Base-by-base conservation (phyloP, 2,329 filamentous ascomycete species). In the Hypoxylon sp. region DNA sequence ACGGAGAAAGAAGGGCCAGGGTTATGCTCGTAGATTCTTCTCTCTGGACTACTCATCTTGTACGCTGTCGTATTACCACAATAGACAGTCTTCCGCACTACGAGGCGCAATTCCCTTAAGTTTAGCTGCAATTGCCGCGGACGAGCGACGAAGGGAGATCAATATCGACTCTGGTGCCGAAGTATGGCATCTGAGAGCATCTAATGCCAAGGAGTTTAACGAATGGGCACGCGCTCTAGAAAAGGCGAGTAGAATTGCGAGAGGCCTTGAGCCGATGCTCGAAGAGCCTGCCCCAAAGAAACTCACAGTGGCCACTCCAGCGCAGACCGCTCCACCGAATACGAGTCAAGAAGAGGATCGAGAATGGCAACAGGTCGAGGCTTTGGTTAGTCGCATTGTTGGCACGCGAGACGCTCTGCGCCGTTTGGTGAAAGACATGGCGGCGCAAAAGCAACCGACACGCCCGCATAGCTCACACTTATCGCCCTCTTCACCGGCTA, bases 111-210 rank as follows among this genome's bases (percentile, higher is more conserved):
- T 99, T 56, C 96, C 96, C 0, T 85, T 99, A 7, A 96, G 93
- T 27, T 83, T 99, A 56, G 96, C 96, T 15, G 96, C 93, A 3
- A 92, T 99, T 65, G 93, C 94, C 2, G 93, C 93, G 6, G 94
- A 97, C 77, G 93, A 96, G 78, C 89, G 92, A 75, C 89, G 92
- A 39, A 88, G 94, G 70, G 95, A 98, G 79, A 97, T 99, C 58
- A 97, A 92, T 46, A 96, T 99, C 63, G 96, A 99, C 78, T 98
- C 96, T 0, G 96, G 96, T 0, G 94, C 96, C 2, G 96, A 99
- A 80, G 90, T 99, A 27, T 99, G 96, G 96, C 96, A 98, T 81
- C 84, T 99, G 31, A 91, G 91, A 75, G 93, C 96, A 2, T 88
- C 87, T 54, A 97, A 93, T 73, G 88, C 89, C 54, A 92, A 91